Base-by-base conservation (phyloP, 106 monocot genomes). In the Acanthochlamys bracteata region DNA sequence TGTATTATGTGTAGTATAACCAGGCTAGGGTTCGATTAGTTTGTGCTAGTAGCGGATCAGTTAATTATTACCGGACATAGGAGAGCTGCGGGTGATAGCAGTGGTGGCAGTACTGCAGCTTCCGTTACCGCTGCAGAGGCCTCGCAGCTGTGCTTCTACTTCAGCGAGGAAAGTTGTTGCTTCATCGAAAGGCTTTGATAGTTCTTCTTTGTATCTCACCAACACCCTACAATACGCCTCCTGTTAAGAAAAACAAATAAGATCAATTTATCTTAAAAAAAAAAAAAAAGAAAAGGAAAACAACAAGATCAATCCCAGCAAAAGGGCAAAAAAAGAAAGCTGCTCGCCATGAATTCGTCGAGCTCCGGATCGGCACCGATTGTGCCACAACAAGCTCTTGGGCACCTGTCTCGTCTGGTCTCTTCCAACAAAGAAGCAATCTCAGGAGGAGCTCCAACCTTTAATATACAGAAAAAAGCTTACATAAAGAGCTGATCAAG, bases 401-500 rank as follows among this genome's bases (percentile, higher is more conserved):
- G 14, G 46, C 53, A 57, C 26, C 66, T 70, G 43, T 68, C 81
- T 66, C 63, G 61, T 25, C 59, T 71, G 45, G 91, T 79, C 75
- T 88, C 96, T 45, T 98, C 88, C 16, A 98, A 74, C 23, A 88
- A 69, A 19, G 76, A 66, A 17, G 85, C 80, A 62, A 81, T 65
- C 67, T 88, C 88, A 60, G 85, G 83, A 39, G 96, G 88, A n/a
- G 96, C 96, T n/a, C 96, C 96, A 2, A 98, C 89, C 94, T 94
- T 46, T 14, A n/a, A n/a, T n/a, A n/a, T n/a, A 14, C 45, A 8
- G 11, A 46, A 46, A 46, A 46, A 46, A 46, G 45, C 14, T 46
- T 46, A 46, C n/a, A n/a, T n/a, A n/a, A 46, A 46, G 45, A 46
- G 8, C 14, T 46, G 45, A 46, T 8, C 45, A 4, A 49, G 12